Evolutionary conservation across 768 basidiomycete species (phyloP), one percentile per base, ranked within the genome.

Genomic region (Udeniomyces megalosporus): DNA sequence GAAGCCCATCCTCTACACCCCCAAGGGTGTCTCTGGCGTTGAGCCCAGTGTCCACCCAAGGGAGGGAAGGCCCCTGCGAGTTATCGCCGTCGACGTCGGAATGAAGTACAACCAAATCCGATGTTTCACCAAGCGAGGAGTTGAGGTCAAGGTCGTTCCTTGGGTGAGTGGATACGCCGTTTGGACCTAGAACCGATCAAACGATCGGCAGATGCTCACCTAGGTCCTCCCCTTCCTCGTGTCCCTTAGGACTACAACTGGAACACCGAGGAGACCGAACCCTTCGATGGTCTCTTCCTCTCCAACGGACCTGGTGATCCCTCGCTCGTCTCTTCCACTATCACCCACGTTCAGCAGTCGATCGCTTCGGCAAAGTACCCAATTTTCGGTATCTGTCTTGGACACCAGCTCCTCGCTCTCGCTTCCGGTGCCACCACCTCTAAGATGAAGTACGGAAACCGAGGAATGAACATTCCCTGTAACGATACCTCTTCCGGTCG

Each of bases 61-160:
- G 32, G 83, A 82, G 1, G 88, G 86, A 32, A 82, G 91, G 54
- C 75, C 81, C 0, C 71, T 97, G 32, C 85, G 95, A 64, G 81
- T 99, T 31, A 70, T 99, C 17, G 90, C 89, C 5, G 76, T 97
- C 62, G 95, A 99, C 72, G 93, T 97, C 55, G 95, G 95, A n/a
- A 97, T 97, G 88, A 99, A 99, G 75, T 95, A 87, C 78, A 97
- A 97, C 75, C 95, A 99, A 75, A 91, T 97, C 68, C 81, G 95
- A 35, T 99, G 95, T 77, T 96, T 99, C 76, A 82, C 81, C 47
- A 78, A 82, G 42, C 85, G 95, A 35, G 95, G 95, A 53, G 82
- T 96, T 38, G 89, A 97, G 73, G 78, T 97, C 71, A 96, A 97
- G 75, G 89, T 96, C 57, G 87, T 97, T 8, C 92, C 95, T 29